A percentile compares a stretch with the other conserved stretches of the same genome.
These are phyloP conservation scores for Aspergillus kassunensis DNA, from an alignment of 495 filamentous ascomycete genomes.

Conservation along the genomic window DNA sequence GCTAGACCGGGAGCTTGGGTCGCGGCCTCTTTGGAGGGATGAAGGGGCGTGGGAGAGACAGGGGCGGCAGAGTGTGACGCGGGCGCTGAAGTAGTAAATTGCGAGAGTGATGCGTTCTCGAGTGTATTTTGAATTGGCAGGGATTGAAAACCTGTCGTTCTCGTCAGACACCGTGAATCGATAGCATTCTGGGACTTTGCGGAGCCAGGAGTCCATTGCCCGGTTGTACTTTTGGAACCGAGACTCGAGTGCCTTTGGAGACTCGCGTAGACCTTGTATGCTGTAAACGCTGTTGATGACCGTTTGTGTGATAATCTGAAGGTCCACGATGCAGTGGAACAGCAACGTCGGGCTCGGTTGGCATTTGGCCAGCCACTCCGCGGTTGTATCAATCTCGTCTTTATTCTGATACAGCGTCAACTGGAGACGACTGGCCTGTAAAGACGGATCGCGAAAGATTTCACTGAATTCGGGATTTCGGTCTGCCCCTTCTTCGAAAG, in stretches of 20 bases:
- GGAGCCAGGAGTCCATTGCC: slow-evolving; percentile 49
- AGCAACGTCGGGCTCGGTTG: slow-evolving; percentile 38
- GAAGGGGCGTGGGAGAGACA: slow-evolving; percentile 38
- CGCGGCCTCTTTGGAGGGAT: not conserved
- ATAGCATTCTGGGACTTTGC: slow-evolving; percentile 41
- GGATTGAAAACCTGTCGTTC: slow-evolving; percentile 2
- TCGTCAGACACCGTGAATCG: slow-evolving; percentile 36
- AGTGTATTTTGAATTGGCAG: slow-evolving; percentile 7
- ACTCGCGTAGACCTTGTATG: slow-evolving; percentile 45
- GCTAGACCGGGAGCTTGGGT: not conserved
- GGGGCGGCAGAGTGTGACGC: slow-evolving; percentile 56
- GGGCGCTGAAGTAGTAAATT: slow-evolving; percentile 53
- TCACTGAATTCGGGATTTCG: slow-evolving; percentile 15
- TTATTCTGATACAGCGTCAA: slow-evolving; percentile 28
- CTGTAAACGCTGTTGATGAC: slow-evolving; percentile 54
- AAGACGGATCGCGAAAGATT: slow-evolving; percentile 20
- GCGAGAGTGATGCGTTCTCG: slow-evolving; percentile 40
- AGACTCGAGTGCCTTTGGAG: slow-evolving; percentile 48
- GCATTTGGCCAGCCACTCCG: slow-evolving; percentile 25
- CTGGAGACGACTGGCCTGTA: slow-evolving; percentile 27
- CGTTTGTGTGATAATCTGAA: slow-evolving; percentile 49
- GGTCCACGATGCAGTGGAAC: slow-evolving; percentile 43
- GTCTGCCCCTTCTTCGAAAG: slow-evolving; percentile 49
- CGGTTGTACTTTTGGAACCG: slow-evolving; percentile 42
- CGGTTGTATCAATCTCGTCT: slow-evolving; percentile 9